Conservation (phyloP, 805 yeast species). For the Yamadazyma philogaea region DNA sequence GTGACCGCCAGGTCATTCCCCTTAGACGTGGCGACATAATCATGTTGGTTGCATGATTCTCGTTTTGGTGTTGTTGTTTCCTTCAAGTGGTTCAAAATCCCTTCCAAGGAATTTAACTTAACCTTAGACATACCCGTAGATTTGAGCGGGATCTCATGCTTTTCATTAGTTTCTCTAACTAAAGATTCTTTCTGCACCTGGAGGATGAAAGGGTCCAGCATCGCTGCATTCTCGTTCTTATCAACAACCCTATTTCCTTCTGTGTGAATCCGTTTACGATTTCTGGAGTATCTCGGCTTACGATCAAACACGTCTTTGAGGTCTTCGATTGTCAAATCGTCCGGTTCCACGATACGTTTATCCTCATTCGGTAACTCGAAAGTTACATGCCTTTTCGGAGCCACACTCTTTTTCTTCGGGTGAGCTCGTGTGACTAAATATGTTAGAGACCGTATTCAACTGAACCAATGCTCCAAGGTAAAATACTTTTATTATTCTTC, state of each 20-base stretch:
- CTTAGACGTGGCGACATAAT: too few relatives aligned
- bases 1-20: too few relatives aligned
- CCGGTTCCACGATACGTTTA: conserved; percentile 11
- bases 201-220: neutral
- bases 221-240: neutral
- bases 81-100: too few relatives aligned
- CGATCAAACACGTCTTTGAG: conserved; percentile 16
- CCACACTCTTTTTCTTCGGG: neutral
- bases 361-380: conserved; percentile 7
- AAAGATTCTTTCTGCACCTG: neutral
- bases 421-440: neutral
- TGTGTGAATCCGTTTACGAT: neutral
- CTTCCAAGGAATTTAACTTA: too few relatives aligned
- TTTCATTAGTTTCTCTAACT: too few relatives aligned
- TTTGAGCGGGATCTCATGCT: too few relatives aligned
- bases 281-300: neutral
- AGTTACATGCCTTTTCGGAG: conserved; percentile 6
- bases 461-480: neutral
- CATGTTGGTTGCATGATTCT: too few relatives aligned
- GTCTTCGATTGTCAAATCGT: conserved; percentile 15
- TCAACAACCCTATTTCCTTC: neutral
- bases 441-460: neutral
- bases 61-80: too few relatives aligned
- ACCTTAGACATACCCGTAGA: too few relatives aligned
- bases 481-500: conserved; percentile 1